Base-by-base conservation (phyloP, 306 rosid species). In the Malus fusca region DNA sequence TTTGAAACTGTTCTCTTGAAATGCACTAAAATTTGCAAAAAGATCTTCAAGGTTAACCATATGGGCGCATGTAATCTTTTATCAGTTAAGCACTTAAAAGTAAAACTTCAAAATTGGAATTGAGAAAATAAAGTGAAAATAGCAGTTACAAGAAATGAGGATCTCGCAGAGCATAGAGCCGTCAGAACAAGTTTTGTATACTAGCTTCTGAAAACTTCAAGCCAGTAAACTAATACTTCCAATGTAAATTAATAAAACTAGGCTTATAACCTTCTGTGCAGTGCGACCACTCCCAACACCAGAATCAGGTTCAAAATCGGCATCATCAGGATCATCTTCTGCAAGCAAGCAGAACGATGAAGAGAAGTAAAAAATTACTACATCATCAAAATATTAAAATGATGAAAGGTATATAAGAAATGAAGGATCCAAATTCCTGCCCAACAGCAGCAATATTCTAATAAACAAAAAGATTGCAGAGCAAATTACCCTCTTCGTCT, bases 241-340 rank as follows among this genome's bases (percentile, higher is more conserved):
- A 74, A 58, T 15, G 55, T 28, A 82, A 74, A 11, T 35, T 40
- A 71, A 75, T 44, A 52, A 66, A 69, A 82, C 62, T 23, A 35
- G 33, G 71, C n/a, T 48, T 61, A 74, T 35, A 65, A 96, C 99
- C 99, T 96, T 92, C 59, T 82, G 89, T 58, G 82, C 87, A 56
- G 98, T 59, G 73, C 82, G 96, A 55, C 83, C 90, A 85, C 76
- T 87, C 4, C 84, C 48, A 35, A 78, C 86, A 46, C 81, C 88
- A 66, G 66, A 80, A 75, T 79, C 88, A 71, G 97, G 99, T 80
- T 96, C 98, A 74, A 96, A 96, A 82, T 96, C 99, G 63, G 84
- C 96, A 81, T 96, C 99, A 59, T 89, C 96, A 1, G 98, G 97
- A 82, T 96, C 99, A 89, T 96, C 99, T 85, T 90, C 98, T 96